Percentiles rank a stretch among this genome's conserved stretches.
phyloP scores from a whole-genome alignment of 306 rosid genomes.

The Prunus persica region Prunus_persica_NCBIv2 NC_034015.1:19574001-19574500 shows the following conservation, averaged over 20 bases:
- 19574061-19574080: slow-evolving; percentile 81
- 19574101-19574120: slow-evolving; percentile 96
- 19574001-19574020: slow-evolving; percentile 87
- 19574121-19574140: slow-evolving; percentile 92
- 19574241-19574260: too few species aligned
- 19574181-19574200: not conserved
- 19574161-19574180: not conserved
- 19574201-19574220: not conserved
- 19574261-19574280: too few species aligned
- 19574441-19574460: too few species aligned
- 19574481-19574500: too few species aligned
- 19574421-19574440: too few species aligned
- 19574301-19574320: too few species aligned
- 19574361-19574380: too few species aligned
- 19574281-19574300: too few species aligned
- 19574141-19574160: slow-evolving; percentile 41
- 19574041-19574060: slow-evolving; percentile 88
- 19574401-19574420: too few species aligned
- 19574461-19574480: not conserved
- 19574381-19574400: too few species aligned
- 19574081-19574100: slow-evolving; percentile 94
- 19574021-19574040: slow-evolving; percentile 93
- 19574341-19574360: too few species aligned
- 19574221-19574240: not conserved
- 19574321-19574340: too few species aligned